Evolutionary conservation across 345 rosid genomes (phyloP), one percentile per base, ranked within the genome.

Genomic region (Barbarea vulgaris): DNA sequence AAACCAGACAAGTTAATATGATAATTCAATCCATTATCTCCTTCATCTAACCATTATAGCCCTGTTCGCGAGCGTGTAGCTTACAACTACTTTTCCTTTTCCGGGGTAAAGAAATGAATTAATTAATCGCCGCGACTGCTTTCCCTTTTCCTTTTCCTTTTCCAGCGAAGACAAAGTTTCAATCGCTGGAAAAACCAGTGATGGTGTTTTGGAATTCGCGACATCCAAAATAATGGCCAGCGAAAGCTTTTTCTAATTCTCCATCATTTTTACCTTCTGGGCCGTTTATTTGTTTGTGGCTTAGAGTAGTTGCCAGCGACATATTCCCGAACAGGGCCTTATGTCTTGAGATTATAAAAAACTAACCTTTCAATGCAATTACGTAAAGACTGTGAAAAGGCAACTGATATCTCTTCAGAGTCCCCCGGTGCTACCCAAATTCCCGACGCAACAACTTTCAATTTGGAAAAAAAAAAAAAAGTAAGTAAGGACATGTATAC

Each of bases 381-480:
- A 82, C 91, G 86, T 64, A 96, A 82, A 75, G 99, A 86, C 71
- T 87, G 97, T 68, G 98, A 93, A 70, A 96, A 88, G 77, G 99
- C 98, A 70, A 87, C 81, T 10, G 97, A 96, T 75, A 96, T 86
- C 91, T 93, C 98, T 82, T 96, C 98, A 15, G 96, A 88, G 79
- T 93, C 98, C 72, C 99, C 99, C 81, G 99, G 98, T 77, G 98
- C 91, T 77, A 87, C 80, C 99, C 99, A 96, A 73, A 87, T 79
- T 78, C 99, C 99, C 36, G 96, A 88, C 59, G 99, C 90, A 74
- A 92, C 90, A 83, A 86, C 99, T 95, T 76, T 47, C 73, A 81
- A 64, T 27, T 47, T 39, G 73, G 15, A 14, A 5, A 39, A 44
- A 77, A 58, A 74, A 77, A 73, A 75, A 73, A 56, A 27, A 65